Conservation (phyloP, 2,329 filamentous ascomycete genomes). For the Ophiocordyceps camponoti-leonardi region DNA sequence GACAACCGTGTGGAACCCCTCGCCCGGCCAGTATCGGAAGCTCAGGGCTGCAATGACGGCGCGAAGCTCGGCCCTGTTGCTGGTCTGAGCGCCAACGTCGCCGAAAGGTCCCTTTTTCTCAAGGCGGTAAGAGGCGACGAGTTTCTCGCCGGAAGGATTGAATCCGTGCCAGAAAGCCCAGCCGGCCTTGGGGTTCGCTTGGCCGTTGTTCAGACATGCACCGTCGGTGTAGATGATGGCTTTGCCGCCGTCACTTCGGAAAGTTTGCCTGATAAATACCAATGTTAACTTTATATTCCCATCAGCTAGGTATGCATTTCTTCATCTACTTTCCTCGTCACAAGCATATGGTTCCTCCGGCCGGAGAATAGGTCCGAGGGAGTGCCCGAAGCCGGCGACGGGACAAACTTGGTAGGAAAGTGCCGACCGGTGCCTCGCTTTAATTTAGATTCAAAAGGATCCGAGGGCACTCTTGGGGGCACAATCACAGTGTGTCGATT, state of each 20-base stretch:
- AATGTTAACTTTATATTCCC: neutral
- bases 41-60: conserved; percentile 1
- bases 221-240: conserved; percentile 27
- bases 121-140: conserved; percentile 13
- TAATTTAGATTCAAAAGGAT: neutral
- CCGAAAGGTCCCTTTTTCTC: conserved; percentile 25
- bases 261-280: conserved; percentile 2
- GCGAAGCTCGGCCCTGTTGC: conserved; percentile 14
- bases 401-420: conserved; percentile 4
- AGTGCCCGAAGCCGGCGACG: conserved; percentile 2
- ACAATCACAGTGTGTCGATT: neutral
- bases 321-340: too few species aligned
- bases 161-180: conserved; percentile 18
- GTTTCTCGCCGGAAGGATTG: conserved; percentile 1
- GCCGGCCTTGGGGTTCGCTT: conserved; percentile 16
- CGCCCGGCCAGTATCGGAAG: neutral
- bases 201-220: conserved; percentile 24
- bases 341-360: too few species aligned
- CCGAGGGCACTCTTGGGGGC: neutral
- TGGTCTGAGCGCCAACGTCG: conserved; percentile 19
- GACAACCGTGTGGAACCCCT: conserved; percentile 1
- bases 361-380: conserved; percentile 2
- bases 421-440: conserved; percentile 3
- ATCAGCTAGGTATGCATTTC: too few species aligned
- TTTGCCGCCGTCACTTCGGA: conserved; percentile 1